Base-by-base conservation (phyloP, 805 yeast species). In the Saturnispora saitoi region DNA sequence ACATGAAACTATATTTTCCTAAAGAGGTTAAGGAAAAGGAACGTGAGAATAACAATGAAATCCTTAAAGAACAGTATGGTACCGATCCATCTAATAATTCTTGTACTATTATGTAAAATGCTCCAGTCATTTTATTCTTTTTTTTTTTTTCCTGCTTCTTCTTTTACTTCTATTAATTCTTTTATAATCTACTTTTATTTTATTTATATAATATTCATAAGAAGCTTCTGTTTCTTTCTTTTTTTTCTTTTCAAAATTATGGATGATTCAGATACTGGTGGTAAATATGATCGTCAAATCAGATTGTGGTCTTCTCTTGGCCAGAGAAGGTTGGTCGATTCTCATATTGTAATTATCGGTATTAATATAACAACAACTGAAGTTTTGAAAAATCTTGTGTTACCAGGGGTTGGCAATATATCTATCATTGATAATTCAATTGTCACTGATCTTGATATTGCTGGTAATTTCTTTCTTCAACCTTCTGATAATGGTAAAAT, bases 291-390 rank as follows among this genome's bases (percentile, higher is more conserved):
- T 63, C 73, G 99, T 34, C 98, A 91, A 61, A 67, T 91, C 50
- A 75, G 97, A 32, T 67, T 91, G 14, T 91, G 98, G 98, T 89
- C 86, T 1, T 58, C 74, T 0, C 63, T 72, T 10, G 99, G 97
- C 3, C 99, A 91, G 58, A 50, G 62, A 4, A 68, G 70, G 6
- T 69, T 91, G 15, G 77, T 77, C 30, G 57, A 60, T 2, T 69
- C 90, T 0, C 79, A 75, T 48, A 71, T 89, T 3, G 76, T 88
- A 48, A 62, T 88, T 3, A 56, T 88, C 2, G 77, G 78, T 41
- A 79, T 80, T 4, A 69, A 78, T 1, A 58, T 80, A 0, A 69
- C 81, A 0, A 78, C 83, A 1, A 72, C 80, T 3, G 98, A 91
- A 62, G 65, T 78, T 3, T 62, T 84, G 34, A 90, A 91, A 69